A percentile compares a stretch with the other conserved stretches of the same genome.
These are phyloP conservation scores for Aspergillus taichungensis DNA, from an alignment of 495 filamentous ascomycete species.

Conservation along the genomic window DNA sequence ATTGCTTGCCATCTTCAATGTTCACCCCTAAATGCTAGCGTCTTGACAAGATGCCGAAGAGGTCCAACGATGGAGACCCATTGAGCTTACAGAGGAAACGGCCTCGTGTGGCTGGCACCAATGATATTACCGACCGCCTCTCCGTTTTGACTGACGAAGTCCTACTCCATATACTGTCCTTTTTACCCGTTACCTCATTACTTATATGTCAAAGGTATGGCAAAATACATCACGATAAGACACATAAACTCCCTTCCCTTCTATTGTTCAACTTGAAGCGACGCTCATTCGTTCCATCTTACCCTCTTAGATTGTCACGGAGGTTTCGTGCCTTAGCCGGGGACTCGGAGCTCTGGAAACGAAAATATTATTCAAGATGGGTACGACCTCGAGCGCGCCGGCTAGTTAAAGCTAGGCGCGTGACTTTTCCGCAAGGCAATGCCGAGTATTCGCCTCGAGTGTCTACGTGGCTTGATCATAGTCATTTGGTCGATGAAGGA, in stretches of 20 bases:
- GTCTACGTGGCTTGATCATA: conserved; percentile 78
- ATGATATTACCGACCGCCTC: conserved; percentile 28
- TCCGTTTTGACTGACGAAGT: conserved; percentile 79
- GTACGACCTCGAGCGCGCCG: conserved; percentile 74
- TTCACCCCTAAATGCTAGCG: background rate
- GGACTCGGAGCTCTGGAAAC: conserved; percentile 90
- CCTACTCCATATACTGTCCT: conserved; percentile 74
- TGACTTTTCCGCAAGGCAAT: conserved; percentile 23
- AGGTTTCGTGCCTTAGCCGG: conserved; percentile 65
- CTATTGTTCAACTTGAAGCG: background rate
- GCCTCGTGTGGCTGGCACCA: conserved; percentile 15
- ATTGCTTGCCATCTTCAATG: no score
- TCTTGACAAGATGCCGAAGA: conserved; percentile 37
- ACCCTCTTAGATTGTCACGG: conserved; percentile 53
- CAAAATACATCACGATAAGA: background rate
- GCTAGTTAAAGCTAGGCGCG: conserved; percentile 57
- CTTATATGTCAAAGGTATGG: conserved; percentile 56
- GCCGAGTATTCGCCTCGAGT: conserved; percentile 61
- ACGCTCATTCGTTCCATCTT: conserved; percentile 1
- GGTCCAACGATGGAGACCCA: conserved; percentile 18
- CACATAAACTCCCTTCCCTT: background rate
- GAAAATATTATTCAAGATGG: conserved; percentile 79
- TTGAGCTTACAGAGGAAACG: conserved; percentile 25
- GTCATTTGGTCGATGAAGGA: conserved; percentile 44
- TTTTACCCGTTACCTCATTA: conserved; percentile 59